Evolutionary conservation across 2,329 filamentous ascomycete species (phyloP).

Genomic region (Arthroderma uncinatum): DNA sequence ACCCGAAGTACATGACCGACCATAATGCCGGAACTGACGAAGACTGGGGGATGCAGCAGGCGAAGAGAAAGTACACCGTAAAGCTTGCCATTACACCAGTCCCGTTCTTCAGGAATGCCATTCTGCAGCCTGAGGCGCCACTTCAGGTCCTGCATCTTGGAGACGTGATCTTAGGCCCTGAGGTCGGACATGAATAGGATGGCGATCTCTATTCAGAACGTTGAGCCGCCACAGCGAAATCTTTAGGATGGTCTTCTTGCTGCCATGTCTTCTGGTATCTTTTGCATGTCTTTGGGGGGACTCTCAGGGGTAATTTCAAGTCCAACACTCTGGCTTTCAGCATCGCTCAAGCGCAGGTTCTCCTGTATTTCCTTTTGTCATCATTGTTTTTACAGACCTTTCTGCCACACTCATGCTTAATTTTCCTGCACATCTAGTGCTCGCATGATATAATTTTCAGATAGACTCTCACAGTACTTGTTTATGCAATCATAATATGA

Average conservation of each 20-base stretch:
- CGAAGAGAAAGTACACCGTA: background rate
- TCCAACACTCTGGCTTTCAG: background rate
- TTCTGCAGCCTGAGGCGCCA: background rate
- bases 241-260: background rate
- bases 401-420: background rate
- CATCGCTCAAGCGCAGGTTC: background rate
- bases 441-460: background rate
- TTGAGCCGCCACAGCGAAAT: background rate
- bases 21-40: background rate
- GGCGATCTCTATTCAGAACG: background rate
- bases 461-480: background rate
- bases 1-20: conserved; percentile 5
- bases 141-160: conserved; percentile 1
- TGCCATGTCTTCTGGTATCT: background rate
- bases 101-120: conserved; percentile 2
- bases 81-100: conserved; percentile 6
- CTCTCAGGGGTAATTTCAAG: background rate
- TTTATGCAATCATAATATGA: background rate
- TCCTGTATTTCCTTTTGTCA: background rate
- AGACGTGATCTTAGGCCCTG: background rate
- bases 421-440: background rate
- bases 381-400: background rate
- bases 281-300: background rate
- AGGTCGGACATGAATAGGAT: background rate
- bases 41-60: background rate